These are phyloP conservation scores for Eremothecium cymbalariae DNA, from an alignment of 1,139 yeast genomes.

Conservation along the genomic window DNA sequence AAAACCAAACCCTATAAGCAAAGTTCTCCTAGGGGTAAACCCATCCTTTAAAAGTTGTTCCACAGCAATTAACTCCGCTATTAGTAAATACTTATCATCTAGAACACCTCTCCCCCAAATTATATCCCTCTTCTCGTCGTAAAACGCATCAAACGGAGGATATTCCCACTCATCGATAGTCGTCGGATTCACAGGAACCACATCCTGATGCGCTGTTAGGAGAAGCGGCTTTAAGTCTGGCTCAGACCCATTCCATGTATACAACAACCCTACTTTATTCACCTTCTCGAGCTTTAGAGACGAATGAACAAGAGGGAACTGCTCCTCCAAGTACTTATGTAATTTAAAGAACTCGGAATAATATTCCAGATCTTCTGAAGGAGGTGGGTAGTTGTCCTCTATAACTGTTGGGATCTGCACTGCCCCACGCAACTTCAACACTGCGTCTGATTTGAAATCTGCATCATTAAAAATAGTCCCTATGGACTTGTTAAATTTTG, in stretches of 20 bases:
- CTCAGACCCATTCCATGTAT: constrained; percentile 57
- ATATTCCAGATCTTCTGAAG: constrained; percentile 33
- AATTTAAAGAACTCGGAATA: constrained; percentile 33
- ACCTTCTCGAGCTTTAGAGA: constrained; percentile 46
- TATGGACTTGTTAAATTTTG: constrained; percentile 15
- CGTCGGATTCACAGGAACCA: constrained; percentile 65
- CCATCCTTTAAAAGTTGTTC: constrained; percentile 42
- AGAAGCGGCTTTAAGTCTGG: constrained; percentile 50
- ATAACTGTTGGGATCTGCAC: constrained; percentile 54
- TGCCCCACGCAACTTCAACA: constrained; percentile 42
- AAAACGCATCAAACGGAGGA: constrained; percentile 64
- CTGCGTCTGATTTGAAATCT: constrained; percentile 36
- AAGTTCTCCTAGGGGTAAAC: constrained; percentile 46
- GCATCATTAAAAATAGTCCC: constrained; percentile 32
- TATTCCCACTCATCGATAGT: constrained; percentile 54
- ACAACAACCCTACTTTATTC: constrained; percentile 59
- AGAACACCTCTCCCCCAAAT: constrained; percentile 61
- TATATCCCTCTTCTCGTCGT: constrained; percentile 42
- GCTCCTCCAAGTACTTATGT: constrained; percentile 44
- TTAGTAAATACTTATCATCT: constrained; percentile 54
- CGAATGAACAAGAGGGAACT: constrained; percentile 53
- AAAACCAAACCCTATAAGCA: constrained; percentile 56
- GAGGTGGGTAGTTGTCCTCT: constrained; percentile 44
- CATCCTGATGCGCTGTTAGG: constrained; percentile 74
- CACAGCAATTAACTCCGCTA: constrained; percentile 51